Percentiles rank a stretch among this genome's conserved stretches.
These are phyloP conservation scores for Mediolabrus comicus DNA, from an alignment of 108 stramenopile species.

Conservation along the genomic window DNA sequence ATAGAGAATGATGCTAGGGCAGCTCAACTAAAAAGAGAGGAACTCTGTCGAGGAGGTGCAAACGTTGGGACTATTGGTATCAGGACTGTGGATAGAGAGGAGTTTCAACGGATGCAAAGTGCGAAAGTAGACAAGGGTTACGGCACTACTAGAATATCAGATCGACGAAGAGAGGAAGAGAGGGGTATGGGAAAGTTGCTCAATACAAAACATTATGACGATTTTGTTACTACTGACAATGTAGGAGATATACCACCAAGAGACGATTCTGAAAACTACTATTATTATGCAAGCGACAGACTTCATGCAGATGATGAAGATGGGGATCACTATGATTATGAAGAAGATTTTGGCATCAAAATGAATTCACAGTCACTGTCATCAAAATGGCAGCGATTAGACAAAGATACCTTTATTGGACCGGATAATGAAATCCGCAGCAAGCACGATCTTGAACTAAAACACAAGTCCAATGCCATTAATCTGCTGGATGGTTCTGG, in stretches of 20 bases:
- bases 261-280: conserved; percentile 7
- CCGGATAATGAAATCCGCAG: conserved; percentile 73
- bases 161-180: conserved; percentile 24
- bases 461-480: conserved; percentile 57
- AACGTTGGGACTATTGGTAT: conserved; percentile 14
- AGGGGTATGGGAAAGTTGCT: conserved; percentile 28
- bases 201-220: neutral
- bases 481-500: conserved; percentile 5
- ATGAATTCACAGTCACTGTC: conserved; percentile 51
- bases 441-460: conserved; percentile 71
- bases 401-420: conserved; percentile 58
- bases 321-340: conserved; percentile 34
- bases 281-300: conserved; percentile 17
- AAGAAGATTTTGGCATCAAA: conserved; percentile 49
- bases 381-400: conserved; percentile 48
- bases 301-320: conserved; percentile 10
- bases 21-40: conserved; percentile 15
- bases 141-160: conserved; percentile 41
- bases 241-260: conserved; percentile 22
- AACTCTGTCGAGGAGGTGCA: conserved; percentile 15
- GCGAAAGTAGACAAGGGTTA: conserved; percentile 2
- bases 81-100: conserved; percentile 25
- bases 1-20: conserved; percentile 1
- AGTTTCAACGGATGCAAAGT: conserved; percentile 8
- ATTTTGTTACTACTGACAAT: conserved; percentile 21